A percentile compares a stretch with the other conserved stretches of the same genome.
These are phyloP conservation scores for Myxozyma lipomycoides DNA, from an alignment of 805 yeast genomes.

Conservation along the genomic window DNA sequence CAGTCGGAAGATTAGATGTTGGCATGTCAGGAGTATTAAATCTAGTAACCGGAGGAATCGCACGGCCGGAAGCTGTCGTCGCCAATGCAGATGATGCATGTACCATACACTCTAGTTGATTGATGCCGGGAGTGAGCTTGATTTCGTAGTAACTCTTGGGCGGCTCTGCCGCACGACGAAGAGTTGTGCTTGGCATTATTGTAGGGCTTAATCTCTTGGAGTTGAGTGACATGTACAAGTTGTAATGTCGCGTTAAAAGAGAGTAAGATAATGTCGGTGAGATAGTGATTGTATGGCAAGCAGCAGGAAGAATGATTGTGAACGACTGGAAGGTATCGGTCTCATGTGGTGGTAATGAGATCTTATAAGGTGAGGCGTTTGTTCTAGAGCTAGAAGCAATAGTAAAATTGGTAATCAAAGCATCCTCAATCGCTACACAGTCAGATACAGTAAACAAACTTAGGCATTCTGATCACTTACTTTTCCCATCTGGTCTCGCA, in stretches of 20 bases:
- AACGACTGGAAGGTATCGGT: constrained; percentile 24
- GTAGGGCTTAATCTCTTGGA: constrained; percentile 26
- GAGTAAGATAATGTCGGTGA: constrained; percentile 26
- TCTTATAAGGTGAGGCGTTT: constrained; percentile 16
- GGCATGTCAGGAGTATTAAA: constrained; percentile 5
- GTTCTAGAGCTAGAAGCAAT: constrained; percentile 12
- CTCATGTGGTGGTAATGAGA: constrained; percentile 24
- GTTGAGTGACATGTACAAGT: constrained; percentile 27
- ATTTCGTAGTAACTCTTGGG: constrained; percentile 27
- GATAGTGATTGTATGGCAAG: constrained; percentile 21
- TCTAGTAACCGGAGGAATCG: background rate
- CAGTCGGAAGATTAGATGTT: constrained; percentile 12
- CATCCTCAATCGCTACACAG: constrained; percentile 18
- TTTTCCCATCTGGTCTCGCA: constrained; percentile 18
- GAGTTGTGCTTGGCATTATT: constrained; percentile 14
- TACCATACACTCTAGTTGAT: constrained; percentile 26
- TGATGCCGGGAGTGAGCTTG: constrained; percentile 23
- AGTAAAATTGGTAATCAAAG: constrained; percentile 23
- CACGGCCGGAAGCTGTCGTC: constrained; percentile 5
- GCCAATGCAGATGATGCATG: constrained; percentile 27
- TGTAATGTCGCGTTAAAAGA: constrained; percentile 22
- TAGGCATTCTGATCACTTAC: no score
- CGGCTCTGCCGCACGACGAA: constrained; percentile 18
- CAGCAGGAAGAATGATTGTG: constrained; percentile 24
- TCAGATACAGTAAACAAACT: no score